Evolutionary conservation across 1,139 yeast species (phyloP), one percentile per base, ranked within the genome.

Genomic region (Debaryomycetaceae sp.): DNA sequence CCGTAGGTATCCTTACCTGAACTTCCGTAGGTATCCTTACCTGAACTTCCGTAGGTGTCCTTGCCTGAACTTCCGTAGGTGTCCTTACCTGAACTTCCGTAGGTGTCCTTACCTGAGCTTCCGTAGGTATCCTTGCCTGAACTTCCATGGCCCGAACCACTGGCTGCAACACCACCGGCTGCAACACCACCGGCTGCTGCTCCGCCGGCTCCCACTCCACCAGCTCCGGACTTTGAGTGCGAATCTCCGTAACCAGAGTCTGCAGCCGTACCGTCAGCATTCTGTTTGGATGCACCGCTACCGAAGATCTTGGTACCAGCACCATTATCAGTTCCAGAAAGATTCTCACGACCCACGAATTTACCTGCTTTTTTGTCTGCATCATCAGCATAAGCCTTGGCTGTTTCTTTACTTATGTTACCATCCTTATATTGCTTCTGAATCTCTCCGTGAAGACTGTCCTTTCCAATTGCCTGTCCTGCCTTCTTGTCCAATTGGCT

Each of bases 251-350:
- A 42, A 8, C 39, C 39, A 14, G 34, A 37, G 8, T 11, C 7
- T 9, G 31, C 6, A 13, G 20, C 39, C 14, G 20, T 36, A 24
- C 53, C 52, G 36, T 48, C 44, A 45, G 50, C 20, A 17, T 17
- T 17, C 20, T 17, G 20, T 17, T 17, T 17, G 20, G 20, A 52
- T 31, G 47, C 35, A 17, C 20, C 37, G 29, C 50, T 47, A 17
- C 56, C 58, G 24, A 49, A 46, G 23, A 43, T 50, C 45, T 58
- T 59, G 41, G 60, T 48, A 24, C 70, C 70, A 40, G 61, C 56
- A 33, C 70, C 71, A n/a, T 50, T 45, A 20, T 64, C 67, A 20
- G 60, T 52, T 17, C 70, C 71, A 34, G 65, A 59, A 34, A 64
- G 40, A 50, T 62, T 62, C 20, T 64, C 69, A 41, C 54, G 62